Base-by-base conservation (phyloP, 2,329 filamentous ascomycete species). In the Penicillium occitanis region DNA sequence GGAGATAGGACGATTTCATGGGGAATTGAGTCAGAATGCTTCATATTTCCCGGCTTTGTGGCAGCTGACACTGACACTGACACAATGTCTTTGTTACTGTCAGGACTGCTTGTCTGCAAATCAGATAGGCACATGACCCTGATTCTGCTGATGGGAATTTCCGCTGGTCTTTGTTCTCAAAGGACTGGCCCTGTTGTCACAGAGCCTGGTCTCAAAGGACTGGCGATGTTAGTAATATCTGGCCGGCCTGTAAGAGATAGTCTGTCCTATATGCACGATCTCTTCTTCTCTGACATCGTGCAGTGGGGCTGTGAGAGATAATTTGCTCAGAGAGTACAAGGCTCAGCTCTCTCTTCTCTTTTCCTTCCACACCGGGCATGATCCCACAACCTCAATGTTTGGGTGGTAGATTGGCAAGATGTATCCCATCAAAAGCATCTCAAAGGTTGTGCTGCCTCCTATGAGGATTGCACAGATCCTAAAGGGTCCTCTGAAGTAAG, bases 341-440 rank as follows among this genome's bases (percentile, higher is more conserved):
- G 14, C 19, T 44, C 4, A 44, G 6, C n/a, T 44, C 17, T 44
- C 42, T 44, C 42, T n/a, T 44, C 14, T 10, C 7, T 19, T n/a
- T n/a, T n/a, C 8, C 42, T n/a, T n/a, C 19, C 17, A 44, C 17
- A 44, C 42, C 17, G 0, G 17, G 17, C 17, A 8, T 8, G 11
- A 44, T 44, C 42, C 14, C 7, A n/a, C 17, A n/a, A 44, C 3
- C 42, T n/a, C 17, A 19, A 17, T 44, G 17, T n/a, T 17, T 46
- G 14, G 22, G 33, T 1, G 11, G 17, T 8, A n/a, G 25, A 44
- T 33, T 25, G 5, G 22, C 61, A 64, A n/a, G 37, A 64, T 64
- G 62, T 22, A 28, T 58, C 14, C 28, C n/a, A 48, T 58, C 51
- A 64, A 64, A 17, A 57, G 25, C 37, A 35, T 19, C 25, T n/a